These are phyloP conservation scores for Lathyrus tuberosus DNA, from an alignment of 306 rosid genomes.

Conservation along the genomic window DNA sequence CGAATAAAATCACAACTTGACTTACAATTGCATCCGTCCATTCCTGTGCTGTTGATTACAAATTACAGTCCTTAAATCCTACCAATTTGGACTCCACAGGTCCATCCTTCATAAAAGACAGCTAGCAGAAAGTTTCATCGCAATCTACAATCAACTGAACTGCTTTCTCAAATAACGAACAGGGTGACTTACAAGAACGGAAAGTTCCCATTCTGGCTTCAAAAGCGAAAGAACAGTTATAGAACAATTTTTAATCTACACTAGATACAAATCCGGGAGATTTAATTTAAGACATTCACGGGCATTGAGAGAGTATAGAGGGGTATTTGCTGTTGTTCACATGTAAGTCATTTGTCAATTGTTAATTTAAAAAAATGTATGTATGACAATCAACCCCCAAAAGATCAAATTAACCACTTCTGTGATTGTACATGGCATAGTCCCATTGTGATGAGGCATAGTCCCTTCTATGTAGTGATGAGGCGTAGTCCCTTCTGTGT, in stretches of 20 bases:
- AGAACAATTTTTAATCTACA: background rate
- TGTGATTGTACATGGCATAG: slow-evolving; percentile 13
- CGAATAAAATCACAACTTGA: background rate
- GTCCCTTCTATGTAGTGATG: no score
- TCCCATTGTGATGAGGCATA: slow-evolving; percentile 17
- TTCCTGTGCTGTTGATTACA: slow-evolving; percentile 1
- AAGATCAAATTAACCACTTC: slow-evolving; percentile 2
- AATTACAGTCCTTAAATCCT: slow-evolving; percentile 1
- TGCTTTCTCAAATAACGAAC: background rate
- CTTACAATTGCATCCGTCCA: background rate
- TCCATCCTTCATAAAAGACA: background rate
- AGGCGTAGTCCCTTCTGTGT: slow-evolving; percentile 15
- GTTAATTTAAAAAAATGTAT: slow-evolving; percentile 6
- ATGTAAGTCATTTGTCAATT: slow-evolving; percentile 7
- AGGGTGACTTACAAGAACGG: background rate
- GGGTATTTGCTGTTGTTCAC: slow-evolving; percentile 3
- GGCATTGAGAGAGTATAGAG: slow-evolving; percentile 2
- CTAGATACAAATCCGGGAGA: slow-evolving; percentile 2
- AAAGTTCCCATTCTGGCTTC: background rate
- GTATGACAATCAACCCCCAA: slow-evolving; percentile 10
- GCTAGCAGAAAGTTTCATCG: slow-evolving; percentile 7
- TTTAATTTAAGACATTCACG: background rate
- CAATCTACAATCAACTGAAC: background rate
- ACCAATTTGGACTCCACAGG: slow-evolving; percentile 10
- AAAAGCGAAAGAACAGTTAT: background rate